Evolutionary conservation across 2,329 filamentous ascomycete genomes (phyloP).

Genomic region (Blastomyces emzantsi): DNA sequence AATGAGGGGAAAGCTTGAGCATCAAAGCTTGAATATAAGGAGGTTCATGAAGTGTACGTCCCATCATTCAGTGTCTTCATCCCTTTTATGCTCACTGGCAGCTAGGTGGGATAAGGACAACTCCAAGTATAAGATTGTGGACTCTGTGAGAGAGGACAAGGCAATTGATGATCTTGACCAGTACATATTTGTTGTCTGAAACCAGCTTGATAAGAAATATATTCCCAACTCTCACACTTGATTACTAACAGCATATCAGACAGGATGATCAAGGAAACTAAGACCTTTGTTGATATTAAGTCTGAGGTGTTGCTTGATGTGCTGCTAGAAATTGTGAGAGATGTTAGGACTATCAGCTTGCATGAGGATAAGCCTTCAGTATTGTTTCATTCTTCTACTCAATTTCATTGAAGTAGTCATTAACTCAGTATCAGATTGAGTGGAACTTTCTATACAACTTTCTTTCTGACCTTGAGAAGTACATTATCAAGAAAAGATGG

Average conservation of each 20-base stretch:
- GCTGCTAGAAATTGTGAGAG: slow-evolving; percentile 24
- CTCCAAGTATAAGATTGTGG: slow-evolving; percentile 24
- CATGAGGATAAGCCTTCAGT: too few relatives aligned
- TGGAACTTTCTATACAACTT: too few relatives aligned
- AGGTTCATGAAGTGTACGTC: slow-evolving; percentile 19
- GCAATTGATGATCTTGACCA: slow-evolving; percentile 19
- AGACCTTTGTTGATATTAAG: slow-evolving; percentile 25
- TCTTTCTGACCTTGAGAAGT: too few relatives aligned
- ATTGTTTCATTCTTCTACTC: too few relatives aligned
- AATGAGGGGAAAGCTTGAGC: slow-evolving; percentile 10
- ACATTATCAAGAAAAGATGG: too few relatives aligned
- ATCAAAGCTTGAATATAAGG: slow-evolving; percentile 19
- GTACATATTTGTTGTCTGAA: slow-evolving; percentile 15
- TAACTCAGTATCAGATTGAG: too few relatives aligned
- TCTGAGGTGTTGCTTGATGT: slow-evolving; percentile 26
- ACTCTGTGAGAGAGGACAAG: slow-evolving; percentile 17
- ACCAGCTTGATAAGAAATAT: slow-evolving; percentile 18
- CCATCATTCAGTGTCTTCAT: slow-evolving; percentile 10
- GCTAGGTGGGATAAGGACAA: slow-evolving; percentile 23
- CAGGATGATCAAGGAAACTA: slow-evolving; percentile 19
- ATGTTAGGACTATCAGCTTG: slow-evolving; percentile 9
- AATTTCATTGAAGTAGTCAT: too few relatives aligned
- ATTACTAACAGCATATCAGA: slow-evolving; percentile 19
- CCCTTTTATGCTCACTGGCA: slow-evolving; percentile 12
- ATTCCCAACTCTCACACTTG: slow-evolving; percentile 13